Conservation (phyloP, 176 grass and related monocot genomes). For the Cenchrus americanus region DNA sequence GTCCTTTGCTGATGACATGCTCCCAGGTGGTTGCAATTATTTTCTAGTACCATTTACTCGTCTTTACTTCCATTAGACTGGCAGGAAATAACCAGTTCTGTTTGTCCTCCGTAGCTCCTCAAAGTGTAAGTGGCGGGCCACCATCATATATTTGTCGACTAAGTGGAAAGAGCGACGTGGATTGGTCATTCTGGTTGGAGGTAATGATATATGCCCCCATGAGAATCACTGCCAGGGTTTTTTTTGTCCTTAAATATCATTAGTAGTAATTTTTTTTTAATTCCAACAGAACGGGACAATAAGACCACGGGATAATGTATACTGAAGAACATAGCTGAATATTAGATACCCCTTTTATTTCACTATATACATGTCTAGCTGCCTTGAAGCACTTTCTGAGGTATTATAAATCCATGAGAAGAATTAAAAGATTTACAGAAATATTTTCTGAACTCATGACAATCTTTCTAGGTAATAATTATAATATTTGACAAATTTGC, state of each 20-base stretch:
- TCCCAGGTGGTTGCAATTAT: slow-evolving; percentile 62
- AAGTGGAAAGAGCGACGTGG: slow-evolving; percentile 69
- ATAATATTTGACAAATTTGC: neutral
- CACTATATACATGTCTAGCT: neutral
- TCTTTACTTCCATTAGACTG: slow-evolving; percentile 19
- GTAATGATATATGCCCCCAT: slow-evolving; percentile 50
- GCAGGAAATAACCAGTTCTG: slow-evolving; percentile 23
- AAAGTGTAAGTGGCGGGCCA: slow-evolving; percentile 73
- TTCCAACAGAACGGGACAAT: neutral
- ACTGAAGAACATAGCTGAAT: neutral
- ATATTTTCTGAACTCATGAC: neutral
- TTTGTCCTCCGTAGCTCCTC: slow-evolving; percentile 58
- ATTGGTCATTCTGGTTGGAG: slow-evolving; percentile 99
- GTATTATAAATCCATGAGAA: neutral
- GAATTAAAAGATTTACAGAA: neutral
- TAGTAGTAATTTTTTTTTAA: slow-evolving; percentile 6
- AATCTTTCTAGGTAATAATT: neutral
- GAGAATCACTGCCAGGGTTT: neutral
- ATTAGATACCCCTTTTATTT: slow-evolving; percentile 21
- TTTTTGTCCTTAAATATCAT: neutral
- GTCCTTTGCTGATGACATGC: slow-evolving; percentile 83
- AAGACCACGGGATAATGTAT: neutral
- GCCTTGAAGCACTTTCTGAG: neutral
- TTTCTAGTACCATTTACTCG: slow-evolving; percentile 18
- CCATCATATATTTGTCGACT: slow-evolving; percentile 91